Conservation (phyloP, 2,329 filamentous ascomycete genomes). For the Colletotrichum orbiculare region DNA sequence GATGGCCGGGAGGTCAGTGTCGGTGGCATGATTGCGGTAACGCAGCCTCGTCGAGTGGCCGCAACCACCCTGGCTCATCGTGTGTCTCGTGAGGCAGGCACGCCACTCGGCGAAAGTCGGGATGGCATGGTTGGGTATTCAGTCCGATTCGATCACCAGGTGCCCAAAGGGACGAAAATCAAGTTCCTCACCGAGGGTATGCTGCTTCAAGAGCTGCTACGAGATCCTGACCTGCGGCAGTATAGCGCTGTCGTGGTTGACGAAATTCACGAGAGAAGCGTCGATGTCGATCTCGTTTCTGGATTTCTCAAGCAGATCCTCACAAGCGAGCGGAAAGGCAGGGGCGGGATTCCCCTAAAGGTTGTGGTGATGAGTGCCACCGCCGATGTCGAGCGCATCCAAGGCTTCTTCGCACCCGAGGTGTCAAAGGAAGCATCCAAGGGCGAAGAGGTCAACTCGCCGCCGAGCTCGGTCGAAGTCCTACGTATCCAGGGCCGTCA, state of each 20-base stretch:
- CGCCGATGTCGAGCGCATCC: slow-evolving; percentile 83
- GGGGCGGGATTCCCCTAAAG: slow-evolving; percentile 81
- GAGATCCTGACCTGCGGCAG: slow-evolving; percentile 82
- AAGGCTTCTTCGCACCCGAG: slow-evolving; percentile 72
- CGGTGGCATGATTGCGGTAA: slow-evolving; percentile 89
- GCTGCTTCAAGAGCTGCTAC: slow-evolving; percentile 91
- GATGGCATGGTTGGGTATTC: slow-evolving; percentile 83
- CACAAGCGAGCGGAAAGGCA: slow-evolving; percentile 68
- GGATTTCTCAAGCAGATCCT: slow-evolving; percentile 89
- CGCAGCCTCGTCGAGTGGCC: slow-evolving; percentile 92
- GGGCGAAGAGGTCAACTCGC: not conserved
- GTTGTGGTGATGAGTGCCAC: slow-evolving; percentile 98
- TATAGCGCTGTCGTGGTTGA: slow-evolving; percentile 95
- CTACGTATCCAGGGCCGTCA: slow-evolving; percentile 86
- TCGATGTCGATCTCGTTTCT: slow-evolving; percentile 91
- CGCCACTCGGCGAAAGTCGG: slow-evolving; percentile 56
- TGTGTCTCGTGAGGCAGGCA: slow-evolving; percentile 81
- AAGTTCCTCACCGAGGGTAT: slow-evolving; percentile 98
- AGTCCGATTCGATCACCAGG: slow-evolving; percentile 91
- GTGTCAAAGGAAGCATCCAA: slow-evolving; percentile 2
- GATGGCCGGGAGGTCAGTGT: slow-evolving; percentile 60
- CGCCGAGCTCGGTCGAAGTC: slow-evolving; percentile 48
- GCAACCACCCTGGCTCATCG: slow-evolving; percentile 90
- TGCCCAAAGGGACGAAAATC: slow-evolving; percentile 83
- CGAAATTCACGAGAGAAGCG: slow-evolving; percentile 95